Base-by-base conservation (phyloP, 139 green algal species). In the Auxenochlorella pyrenoidosa region DNA sequence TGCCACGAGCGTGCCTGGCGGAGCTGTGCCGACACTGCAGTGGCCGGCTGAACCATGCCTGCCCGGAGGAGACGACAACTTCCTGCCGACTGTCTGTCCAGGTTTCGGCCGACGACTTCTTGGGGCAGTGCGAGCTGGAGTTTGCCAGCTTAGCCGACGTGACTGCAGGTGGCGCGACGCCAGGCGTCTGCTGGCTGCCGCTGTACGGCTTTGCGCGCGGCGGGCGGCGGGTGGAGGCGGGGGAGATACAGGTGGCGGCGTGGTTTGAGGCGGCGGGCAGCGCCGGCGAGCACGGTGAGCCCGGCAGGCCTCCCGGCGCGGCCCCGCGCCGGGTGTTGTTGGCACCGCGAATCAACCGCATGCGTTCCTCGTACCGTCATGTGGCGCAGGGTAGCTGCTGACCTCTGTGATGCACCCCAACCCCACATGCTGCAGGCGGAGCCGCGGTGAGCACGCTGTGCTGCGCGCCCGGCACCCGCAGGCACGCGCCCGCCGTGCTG, bases 81-180 rank as follows among this genome's bases (percentile, higher is more conserved):
- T 12, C 60, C 60, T 68, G 60, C 60, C 5, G 28, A 3, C 63
- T 4, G 1, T 34, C 63, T 10, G 1, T 36, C 2, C 63, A 71
- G 63, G 63, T 71, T 18, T 71, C 28, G 28, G 68, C 84, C 16
- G 89, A 92, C 58, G 89, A 92, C 68, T 92, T 92, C 36, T 68
- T 92, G 16, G 89, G 89, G 28, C 63, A 90, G 87, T 79, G 60
- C 13, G 80, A 85, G 80, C 13, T 88, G 38, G 36, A 38, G 6
- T 79, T 90, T 68, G 72, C 40, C 40, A 78, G 75, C 21, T 13
- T 84, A 1, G 40, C 40, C 3, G 40, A 51, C 43, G 34, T 44
- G 32, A n/a, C 66, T 18, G 70, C 34, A 44, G 34, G 28, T 0
- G 68, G 26, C 72, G 40, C 22, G 21, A 24, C 28, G 24, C 41